Percentiles rank a stretch among this genome's conserved stretches.
Conservation (phyloP, 2,329 filamentous ascomycete species). For the Aspergillus glaucus region DNA sequence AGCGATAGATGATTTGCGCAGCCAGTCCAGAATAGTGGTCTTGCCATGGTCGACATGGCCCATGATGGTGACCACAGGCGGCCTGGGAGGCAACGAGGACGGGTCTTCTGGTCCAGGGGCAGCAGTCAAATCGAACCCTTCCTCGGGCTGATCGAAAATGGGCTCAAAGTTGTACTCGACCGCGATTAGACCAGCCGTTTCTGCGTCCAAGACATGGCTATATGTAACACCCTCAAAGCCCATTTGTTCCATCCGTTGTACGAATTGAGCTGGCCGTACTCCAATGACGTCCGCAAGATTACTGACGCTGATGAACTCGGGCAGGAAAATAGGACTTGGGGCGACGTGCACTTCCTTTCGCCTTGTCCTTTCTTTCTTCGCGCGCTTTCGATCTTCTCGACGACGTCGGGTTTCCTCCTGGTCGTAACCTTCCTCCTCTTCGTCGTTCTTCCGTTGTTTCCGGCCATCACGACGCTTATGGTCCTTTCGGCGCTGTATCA, state of each 20-base stretch:
- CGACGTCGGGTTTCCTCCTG: slow-evolving; percentile 27
- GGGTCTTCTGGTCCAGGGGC: slow-evolving; percentile 63
- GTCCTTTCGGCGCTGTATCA: neutral
- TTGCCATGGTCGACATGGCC: slow-evolving; percentile 98
- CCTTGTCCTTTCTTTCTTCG: slow-evolving; percentile 33
- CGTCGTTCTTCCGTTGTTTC: slow-evolving; percentile 17
- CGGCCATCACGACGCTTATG: slow-evolving; percentile 8
- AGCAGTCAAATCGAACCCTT: slow-evolving; percentile 60
- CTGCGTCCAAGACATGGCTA: slow-evolving; percentile 82
- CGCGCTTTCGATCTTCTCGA: slow-evolving; percentile 38
- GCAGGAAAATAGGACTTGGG: slow-evolving; percentile 65
- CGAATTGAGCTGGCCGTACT: slow-evolving; percentile 64
- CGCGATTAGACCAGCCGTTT: slow-evolving; percentile 83
- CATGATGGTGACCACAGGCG: slow-evolving; percentile 98
- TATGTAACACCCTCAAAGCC: slow-evolving; percentile 81
- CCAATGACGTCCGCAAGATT: slow-evolving; percentile 72
- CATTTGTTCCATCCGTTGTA: slow-evolving; percentile 69
- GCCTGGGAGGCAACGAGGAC: slow-evolving; percentile 63
- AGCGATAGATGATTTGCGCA: slow-evolving; percentile 87
- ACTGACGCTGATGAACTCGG: slow-evolving; percentile 85
- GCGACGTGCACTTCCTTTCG: slow-evolving; percentile 34
- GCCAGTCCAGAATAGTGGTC: slow-evolving; percentile 88
- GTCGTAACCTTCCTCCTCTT: slow-evolving; percentile 31
- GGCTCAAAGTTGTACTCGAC: slow-evolving; percentile 91
- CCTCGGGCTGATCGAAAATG: slow-evolving; percentile 58